Evolutionary conservation across 2,329 filamentous ascomycete species (phyloP).

Genomic region (Aspergillus caelatus): DNA sequence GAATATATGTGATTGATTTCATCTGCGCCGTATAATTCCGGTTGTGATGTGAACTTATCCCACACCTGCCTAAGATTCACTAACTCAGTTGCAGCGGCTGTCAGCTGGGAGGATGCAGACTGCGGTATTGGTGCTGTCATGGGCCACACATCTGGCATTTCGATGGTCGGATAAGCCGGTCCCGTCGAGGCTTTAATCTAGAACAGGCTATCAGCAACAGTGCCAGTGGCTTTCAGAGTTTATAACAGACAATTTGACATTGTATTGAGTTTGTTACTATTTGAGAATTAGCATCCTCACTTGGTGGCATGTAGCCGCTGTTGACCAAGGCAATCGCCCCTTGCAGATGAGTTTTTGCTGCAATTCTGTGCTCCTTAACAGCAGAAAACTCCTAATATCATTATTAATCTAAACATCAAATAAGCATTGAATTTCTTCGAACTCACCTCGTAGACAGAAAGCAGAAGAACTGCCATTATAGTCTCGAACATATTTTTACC

Average conservation of each 20-base stretch:
- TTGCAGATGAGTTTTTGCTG: conserved; percentile 29
- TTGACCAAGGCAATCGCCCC: conserved; percentile 34
- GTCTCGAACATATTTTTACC: conserved; percentile 24
- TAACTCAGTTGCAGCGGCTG: conserved; percentile 24
- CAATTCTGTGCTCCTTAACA: conserved; percentile 24
- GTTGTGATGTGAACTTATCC: conserved; percentile 17
- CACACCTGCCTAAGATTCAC: conserved; percentile 29
- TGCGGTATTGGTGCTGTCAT: conserved; percentile 17
- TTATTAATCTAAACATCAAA: background rate
- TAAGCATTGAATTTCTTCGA: background rate
- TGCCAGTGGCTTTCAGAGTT: background rate
- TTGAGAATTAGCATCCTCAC: conserved; percentile 16
- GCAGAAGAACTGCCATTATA: conserved; percentile 29
- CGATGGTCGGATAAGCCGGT: conserved; percentile 21
- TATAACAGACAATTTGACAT: conserved; percentile 26
- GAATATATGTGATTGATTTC: conserved; percentile 19
- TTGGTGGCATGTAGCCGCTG: conserved; percentile 18
- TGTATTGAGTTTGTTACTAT: conserved; percentile 28
- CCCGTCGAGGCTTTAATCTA: conserved; percentile 30
- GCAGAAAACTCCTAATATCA: conserved; percentile 28
- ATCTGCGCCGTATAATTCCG: conserved; percentile 1
- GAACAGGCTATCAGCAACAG: background rate
- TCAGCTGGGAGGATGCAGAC: conserved; percentile 23
- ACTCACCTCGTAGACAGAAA: conserved; percentile 32
- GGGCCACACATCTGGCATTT: conserved; percentile 28